Evolutionary conservation across 1,284 basidiomycete species (phyloP), one percentile per base, ranked within the genome.

Genomic region (Austroboletus olivaceoglutinosus): DNA sequence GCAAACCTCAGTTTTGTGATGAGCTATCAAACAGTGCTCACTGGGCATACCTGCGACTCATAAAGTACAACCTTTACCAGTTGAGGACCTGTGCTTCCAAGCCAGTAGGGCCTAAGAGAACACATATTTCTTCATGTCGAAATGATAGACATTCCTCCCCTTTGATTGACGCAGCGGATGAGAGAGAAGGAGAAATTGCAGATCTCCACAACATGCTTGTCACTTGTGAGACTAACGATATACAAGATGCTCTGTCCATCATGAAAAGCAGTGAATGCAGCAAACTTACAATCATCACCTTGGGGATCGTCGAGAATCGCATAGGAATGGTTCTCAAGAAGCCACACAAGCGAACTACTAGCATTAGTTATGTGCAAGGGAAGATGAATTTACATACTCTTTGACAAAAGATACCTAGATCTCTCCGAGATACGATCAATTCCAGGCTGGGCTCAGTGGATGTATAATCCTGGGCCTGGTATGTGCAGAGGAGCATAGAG

Each of bases 201-300:
- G 25, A 77, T 58, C 48, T 72, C 47, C 53, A 55, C 36, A 21
- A 64, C 56, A 12, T 15, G 30, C 12, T 70, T 62, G 5, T 70
- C 65, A 10, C 58, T 58, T 5, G 60, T 57, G 15, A 83, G 64
- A 56, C 75, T 69, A 45, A 82, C 67, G 39, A 75, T 57, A 58
- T 82, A 81, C 7, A 85, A 62, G 6, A 78, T 62, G 48, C 65
- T 73, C 11, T 77, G 73, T 2, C 83, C 85, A 34, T 77, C 73
- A 15, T 71, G 69, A 47, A 74, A 59, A 5, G 79, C 75, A n/a
- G 71, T 69, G 59, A 76, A 87, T 0, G 81, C 55, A 4, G 65
- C 75, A 9, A 59, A 61, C 42, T 67, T 72, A 3, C 71, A 75
- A n/a, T 50, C 8, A 0, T 50, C 47, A 5, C 61, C 51, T 23